A percentile compares a stretch with the other conserved stretches of the same genome.
Evolutionary conservation across 2,329 filamentous ascomycete genomes (phyloP).

Genomic region (Lizonia empirigonia): DNA sequence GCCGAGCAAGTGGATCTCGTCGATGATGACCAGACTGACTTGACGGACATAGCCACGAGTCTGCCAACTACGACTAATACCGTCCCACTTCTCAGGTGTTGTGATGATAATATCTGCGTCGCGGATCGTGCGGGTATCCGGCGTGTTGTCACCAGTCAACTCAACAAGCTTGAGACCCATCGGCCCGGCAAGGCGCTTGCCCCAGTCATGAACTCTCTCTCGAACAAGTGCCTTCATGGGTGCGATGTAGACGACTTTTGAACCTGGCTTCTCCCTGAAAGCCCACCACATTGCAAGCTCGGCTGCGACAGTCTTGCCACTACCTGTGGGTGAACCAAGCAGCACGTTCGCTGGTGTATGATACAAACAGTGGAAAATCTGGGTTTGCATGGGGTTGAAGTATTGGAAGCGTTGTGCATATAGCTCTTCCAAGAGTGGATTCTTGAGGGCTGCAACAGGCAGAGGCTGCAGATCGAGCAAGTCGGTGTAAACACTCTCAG

Average conservation of each 20-base stretch:
- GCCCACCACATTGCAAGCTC: conserved; percentile 99
- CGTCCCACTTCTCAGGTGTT: conserved; percentile 99
- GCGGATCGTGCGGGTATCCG: conserved; percentile 92
- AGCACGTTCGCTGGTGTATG: conserved; percentile 91
- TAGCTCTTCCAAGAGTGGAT: conserved; percentile 82
- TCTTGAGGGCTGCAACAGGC: conserved; percentile 84
- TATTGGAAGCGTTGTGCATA: conserved; percentile 89
- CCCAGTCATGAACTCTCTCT: conserved; percentile 96
- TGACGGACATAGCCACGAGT: conserved; percentile 94
- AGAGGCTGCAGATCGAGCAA: conserved; percentile 89
- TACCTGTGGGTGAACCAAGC: conserved; percentile 92
- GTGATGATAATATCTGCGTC: conserved; percentile 98
- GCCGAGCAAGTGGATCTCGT: conserved; percentile 97
- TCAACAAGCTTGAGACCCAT: conserved; percentile 92
- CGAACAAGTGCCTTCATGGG: conserved; percentile 99
- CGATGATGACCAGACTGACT: conserved; percentile 95
- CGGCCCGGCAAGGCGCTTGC: conserved; percentile 75
- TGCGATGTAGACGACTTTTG: conserved; percentile 98
- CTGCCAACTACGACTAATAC: conserved; percentile 98
- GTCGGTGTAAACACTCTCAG: conserved; percentile 96
- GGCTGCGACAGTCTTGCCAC: conserved; percentile 94
- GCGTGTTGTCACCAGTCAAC: conserved; percentile 96
- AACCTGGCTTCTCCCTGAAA: conserved; percentile 89
- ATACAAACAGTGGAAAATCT: conserved; percentile 96
- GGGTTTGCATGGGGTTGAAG: conserved; percentile 99